Base-by-base conservation (phyloP, 2,329 filamentous ascomycete species). In the Claviceps cyperi region DNA sequence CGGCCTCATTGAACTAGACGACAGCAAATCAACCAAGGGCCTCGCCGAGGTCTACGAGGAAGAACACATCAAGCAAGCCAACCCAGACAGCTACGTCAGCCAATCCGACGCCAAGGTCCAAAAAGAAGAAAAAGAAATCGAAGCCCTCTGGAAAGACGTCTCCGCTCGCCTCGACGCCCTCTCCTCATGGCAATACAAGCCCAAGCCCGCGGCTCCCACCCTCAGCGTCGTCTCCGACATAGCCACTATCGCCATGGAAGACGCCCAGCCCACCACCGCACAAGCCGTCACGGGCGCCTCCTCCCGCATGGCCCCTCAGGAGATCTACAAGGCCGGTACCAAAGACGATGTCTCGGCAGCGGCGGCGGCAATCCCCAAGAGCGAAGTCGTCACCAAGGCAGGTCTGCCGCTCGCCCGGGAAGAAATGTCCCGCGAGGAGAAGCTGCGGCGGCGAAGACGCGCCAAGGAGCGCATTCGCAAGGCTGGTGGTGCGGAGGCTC, bases 11-110 rank as follows among this genome's bases (percentile, higher is more conserved):
- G 84, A 91, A 55, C 73, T 97, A 11, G 86, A 94, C 59, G 90
- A 97, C 65, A 83, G 76, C 57, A 96, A 95, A 67, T 78, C 82
- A n/a, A 80, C 84, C 62, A 84, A 94, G 66, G 82, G 87, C 54
- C 78, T 98, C 13, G 91, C 89, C 0, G 90, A 96, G 59, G 75
- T 95, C 47, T 98, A 97, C 70, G 92, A 97, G 67, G 84, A 92
- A 62, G 90, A 97, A 57, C 87, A 95, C 65, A 72, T 91, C 54
- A 83, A 86, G 62, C 75, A 78, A 49, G 77, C 78, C 2, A 86
- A 96, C 64, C 84, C 88, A 3, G 79, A 80, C 55, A 83, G 78
- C 37, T 94, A 88, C 62, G 77, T 92, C 53, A 88, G 87, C 65
- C 79, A 83, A 57, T 80, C 84, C 36, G 86, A 94, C 60, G 87